Evolutionary conservation across 1,284 basidiomycete genomes (phyloP), one percentile per base, ranked within the genome.

Genomic region (Pseudozyma tsukubaensis): DNA sequence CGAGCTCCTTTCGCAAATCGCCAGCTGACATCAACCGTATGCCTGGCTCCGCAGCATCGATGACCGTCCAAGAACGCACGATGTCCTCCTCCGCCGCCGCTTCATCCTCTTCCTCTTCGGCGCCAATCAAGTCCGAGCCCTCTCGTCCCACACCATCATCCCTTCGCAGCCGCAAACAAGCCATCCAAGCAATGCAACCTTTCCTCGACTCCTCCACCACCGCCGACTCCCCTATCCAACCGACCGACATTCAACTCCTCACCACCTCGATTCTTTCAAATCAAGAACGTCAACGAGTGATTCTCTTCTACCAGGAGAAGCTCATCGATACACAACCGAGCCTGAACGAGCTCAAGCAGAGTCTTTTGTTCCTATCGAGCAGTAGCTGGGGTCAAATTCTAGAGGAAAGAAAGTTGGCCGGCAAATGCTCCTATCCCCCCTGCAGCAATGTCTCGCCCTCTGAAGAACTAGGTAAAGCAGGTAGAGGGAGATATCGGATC

Each of bases 201-300:
- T 64, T 73, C 51, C 57, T 73, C 37, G 54, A 60, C 40, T 56
- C 59, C 21, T 53, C 50, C 34, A 68, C 70, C 34, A 58, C 61
- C 50, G 39, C 57, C 1, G 29, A 34, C 24, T 54, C 57, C 8
- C 50, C 64, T 9, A 71, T 75, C 53, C 59, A 71, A 42, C 63
- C 72, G 6, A 75, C 72, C n/a, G 72, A 75, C 45, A 56, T 75
- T 11, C 63, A 75, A 45, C 64, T 75, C n/a, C 72, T 75, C 13
- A 70, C 72, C 40, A 71, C 59, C 12, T 64, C 60, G 12, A 68
- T 75, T 40, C 59, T 75, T 1, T 64, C 63, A 5, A 75, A 75
- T 50, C 63, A 67, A 36, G 54, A 63, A 39, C 63, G 72, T 0
- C 68, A 71, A 45, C 50, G 55, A 8, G 48, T 64, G 14, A 68